These are phyloP conservation scores for Globisporangium rhizosaccharum DNA, from an alignment of 352 stramenopile species.

Conservation along the genomic window DNA sequence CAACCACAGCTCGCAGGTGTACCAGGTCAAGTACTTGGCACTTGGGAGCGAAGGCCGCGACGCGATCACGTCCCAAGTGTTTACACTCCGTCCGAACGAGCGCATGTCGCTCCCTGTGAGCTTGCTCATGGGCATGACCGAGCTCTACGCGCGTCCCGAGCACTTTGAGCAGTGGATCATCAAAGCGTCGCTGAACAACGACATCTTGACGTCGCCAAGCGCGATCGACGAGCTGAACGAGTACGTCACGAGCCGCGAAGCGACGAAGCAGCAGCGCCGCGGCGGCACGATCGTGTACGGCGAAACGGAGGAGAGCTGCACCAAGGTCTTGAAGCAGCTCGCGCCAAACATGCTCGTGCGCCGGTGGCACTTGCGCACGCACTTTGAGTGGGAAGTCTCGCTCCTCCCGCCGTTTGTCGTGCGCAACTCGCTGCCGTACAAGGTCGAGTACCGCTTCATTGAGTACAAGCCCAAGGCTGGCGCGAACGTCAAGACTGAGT, in stretches of 20 bases:
- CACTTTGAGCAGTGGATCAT: constrained; percentile 73
- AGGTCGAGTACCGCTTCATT: constrained; percentile 79
- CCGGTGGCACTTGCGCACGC: constrained; percentile 64
- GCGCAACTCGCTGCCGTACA: constrained; percentile 83
- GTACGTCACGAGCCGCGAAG: constrained; percentile 37
- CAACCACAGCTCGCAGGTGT: constrained; percentile 72
- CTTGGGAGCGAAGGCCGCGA: constrained; percentile 42
- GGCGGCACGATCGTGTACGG: constrained; percentile 69
- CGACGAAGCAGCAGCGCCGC: constrained; percentile 48
- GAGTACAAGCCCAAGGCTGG: constrained; percentile 67
- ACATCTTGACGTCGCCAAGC: constrained; percentile 52
- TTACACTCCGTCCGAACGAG: constrained; percentile 54
- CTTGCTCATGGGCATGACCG: constrained; percentile 76
- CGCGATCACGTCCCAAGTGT: constrained; percentile 49
- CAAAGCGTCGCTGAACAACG: constrained; percentile 69
- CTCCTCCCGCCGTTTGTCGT: constrained; percentile 77
- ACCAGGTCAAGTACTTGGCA: constrained; percentile 71
- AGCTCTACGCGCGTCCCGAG: constrained; percentile 69
- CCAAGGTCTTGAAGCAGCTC: constrained; percentile 68
- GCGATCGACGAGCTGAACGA: constrained; percentile 57
- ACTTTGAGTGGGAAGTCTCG: constrained; percentile 80
- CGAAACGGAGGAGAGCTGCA: constrained; percentile 67
- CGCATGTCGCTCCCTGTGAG: constrained; percentile 61
- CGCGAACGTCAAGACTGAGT: constrained; percentile 51
- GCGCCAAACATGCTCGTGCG: constrained; percentile 70